A percentile compares a stretch with the other conserved stretches of the same genome.
phyloP scores from a whole-genome alignment of 352 stramenopile species.

The Globisporangium alternatum region DNA sequence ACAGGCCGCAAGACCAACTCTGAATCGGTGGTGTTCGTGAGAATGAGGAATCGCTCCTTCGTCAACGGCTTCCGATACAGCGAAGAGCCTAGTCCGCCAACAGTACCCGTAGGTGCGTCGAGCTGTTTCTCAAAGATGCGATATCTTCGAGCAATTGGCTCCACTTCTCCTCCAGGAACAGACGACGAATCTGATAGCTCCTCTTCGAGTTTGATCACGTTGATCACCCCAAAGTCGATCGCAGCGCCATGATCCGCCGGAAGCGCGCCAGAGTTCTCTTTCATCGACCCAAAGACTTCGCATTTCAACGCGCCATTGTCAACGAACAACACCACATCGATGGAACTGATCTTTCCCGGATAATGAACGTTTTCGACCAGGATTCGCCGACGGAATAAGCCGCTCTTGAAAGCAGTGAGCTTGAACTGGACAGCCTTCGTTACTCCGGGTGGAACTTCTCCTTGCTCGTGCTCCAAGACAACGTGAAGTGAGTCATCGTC shows the following conservation, averaged over 20 bases:
- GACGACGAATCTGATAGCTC: constrained; percentile 40
- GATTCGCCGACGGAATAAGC: constrained; percentile 77
- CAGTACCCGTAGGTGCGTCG: background rate
- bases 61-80: constrained; percentile 14
- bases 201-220: constrained; percentile 72
- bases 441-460: constrained; percentile 62
- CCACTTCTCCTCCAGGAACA: constrained; percentile 26
- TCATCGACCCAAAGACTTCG: constrained; percentile 22
- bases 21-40: constrained; percentile 61
- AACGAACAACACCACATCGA: constrained; percentile 83
- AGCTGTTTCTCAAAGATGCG: constrained; percentile 50
- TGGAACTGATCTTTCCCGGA: constrained; percentile 67
- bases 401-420: constrained; percentile 65
- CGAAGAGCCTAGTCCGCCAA: background rate
- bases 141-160: constrained; percentile 46
- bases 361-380: constrained; percentile 85
- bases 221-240: constrained; percentile 60
- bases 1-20: constrained; percentile 61
- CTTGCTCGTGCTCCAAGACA: constrained; percentile 66
- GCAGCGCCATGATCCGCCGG: background rate
- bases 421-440: constrained; percentile 53
- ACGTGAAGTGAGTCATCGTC: constrained; percentile 71
- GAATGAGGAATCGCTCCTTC: constrained; percentile 25
- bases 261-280: background rate
- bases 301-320: constrained; percentile 64